Evolutionary conservation across 2,329 filamentous ascomycete species (phyloP).

Genomic region (Emericellopsis cladophorae): DNA sequence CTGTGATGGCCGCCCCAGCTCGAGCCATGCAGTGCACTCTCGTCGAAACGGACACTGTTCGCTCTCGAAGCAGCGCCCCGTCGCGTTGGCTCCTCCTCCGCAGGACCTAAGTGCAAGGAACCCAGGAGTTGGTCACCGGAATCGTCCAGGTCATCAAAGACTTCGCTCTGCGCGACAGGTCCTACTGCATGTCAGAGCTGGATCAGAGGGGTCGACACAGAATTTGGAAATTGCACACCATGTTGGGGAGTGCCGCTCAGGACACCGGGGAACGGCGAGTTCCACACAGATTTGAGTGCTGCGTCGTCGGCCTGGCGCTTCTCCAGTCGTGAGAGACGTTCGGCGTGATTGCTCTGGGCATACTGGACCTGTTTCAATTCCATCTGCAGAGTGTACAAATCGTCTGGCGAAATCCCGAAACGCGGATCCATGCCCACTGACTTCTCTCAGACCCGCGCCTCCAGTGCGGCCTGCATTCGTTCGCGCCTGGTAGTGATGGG

Average conservation of each 20-base stretch:
- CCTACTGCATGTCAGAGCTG: constrained; percentile 33
- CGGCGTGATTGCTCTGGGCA: constrained; percentile 48
- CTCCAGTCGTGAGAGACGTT: constrained; percentile 48
- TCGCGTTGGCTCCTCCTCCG: constrained; percentile 74
- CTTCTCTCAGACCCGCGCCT: background rate
- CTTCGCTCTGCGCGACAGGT: constrained; percentile 64
- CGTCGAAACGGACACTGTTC: constrained; percentile 95
- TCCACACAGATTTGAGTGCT: constrained; percentile 77
- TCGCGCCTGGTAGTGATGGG: too few relatives aligned
- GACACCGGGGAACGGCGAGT: constrained; percentile 81
- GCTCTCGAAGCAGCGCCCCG: constrained; percentile 82
- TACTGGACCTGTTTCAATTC: constrained; percentile 56
- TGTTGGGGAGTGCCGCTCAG: constrained; percentile 75
- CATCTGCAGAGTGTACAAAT: constrained; percentile 57
- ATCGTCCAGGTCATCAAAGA: constrained; percentile 85
- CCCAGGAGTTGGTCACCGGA: constrained; percentile 69
- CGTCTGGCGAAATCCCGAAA: constrained; percentile 46
- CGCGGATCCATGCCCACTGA: constrained; percentile 48
- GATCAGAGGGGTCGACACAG: constrained; percentile 6
- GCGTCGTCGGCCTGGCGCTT: constrained; percentile 57
- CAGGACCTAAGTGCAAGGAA: constrained; percentile 66
- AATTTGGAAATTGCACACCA: constrained; percentile 41
- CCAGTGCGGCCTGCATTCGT: too few relatives aligned
- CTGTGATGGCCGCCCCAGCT: constrained; percentile 69
- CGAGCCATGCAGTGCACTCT: constrained; percentile 80